Evolutionary conservation across 2,329 filamentous ascomycete genomes (phyloP).

Genomic region (Didymella exigua): DNA sequence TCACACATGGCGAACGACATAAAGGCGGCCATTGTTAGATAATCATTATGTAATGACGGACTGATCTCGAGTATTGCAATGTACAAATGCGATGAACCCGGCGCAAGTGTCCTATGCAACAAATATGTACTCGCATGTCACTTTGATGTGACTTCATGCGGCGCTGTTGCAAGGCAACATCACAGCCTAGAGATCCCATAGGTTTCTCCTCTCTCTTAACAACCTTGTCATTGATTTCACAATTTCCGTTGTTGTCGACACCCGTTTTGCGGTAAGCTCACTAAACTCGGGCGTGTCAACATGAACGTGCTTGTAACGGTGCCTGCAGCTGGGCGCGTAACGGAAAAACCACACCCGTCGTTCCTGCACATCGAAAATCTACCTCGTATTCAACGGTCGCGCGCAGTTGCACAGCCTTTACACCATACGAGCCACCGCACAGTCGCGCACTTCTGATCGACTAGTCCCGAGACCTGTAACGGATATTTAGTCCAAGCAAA

Average conservation of each 20-base stretch:
- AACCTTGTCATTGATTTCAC: too few species aligned
- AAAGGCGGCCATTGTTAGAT: not conserved
- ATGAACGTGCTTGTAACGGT: not conserved
- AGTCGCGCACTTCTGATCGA: not conserved
- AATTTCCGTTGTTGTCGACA: not conserved
- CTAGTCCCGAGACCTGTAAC: not conserved
- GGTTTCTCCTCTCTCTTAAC: not conserved
- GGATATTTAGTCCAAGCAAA: not conserved
- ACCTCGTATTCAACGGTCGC: not conserved
- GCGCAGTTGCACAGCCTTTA: not conserved
- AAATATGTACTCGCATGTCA: not conserved
- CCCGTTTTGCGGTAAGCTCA: not conserved
- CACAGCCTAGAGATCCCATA: not conserved
- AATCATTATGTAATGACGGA: slow-evolving; percentile 1
- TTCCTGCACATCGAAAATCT: not conserved
- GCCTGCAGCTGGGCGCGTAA: not conserved
- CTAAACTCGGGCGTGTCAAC: not conserved
- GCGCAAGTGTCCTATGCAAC: not conserved
- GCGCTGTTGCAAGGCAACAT: not conserved
- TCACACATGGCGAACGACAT: not conserved
- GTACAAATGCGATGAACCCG: not conserved
- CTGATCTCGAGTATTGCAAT: not conserved
- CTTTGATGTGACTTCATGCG: not conserved
- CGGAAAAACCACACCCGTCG: not conserved
- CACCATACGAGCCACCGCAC: not conserved